Conservation (phyloP, 2,329 filamentous ascomycete genomes). For the Neofusicoccum umdonicola region DNA sequence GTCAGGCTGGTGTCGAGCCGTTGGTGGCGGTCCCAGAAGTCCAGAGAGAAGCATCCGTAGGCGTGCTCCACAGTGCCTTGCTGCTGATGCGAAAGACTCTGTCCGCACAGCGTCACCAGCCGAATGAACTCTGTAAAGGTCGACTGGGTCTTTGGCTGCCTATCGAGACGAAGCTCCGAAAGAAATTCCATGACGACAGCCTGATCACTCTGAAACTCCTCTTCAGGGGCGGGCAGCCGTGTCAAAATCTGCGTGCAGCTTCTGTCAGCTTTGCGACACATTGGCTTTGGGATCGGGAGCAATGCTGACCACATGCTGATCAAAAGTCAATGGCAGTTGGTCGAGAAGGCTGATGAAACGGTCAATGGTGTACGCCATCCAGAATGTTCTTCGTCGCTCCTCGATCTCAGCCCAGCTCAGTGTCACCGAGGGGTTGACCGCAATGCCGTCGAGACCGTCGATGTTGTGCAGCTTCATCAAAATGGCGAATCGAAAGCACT, state of each 20-base stretch:
- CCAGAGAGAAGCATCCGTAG: neutral
- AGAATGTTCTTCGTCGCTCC: conserved; percentile 39
- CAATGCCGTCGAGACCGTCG: conserved; percentile 24
- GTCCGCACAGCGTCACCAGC: conserved; percentile 27
- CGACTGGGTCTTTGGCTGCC: conserved; percentile 22
- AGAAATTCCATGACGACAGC: conserved; percentile 30
- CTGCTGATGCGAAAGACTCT: conserved; percentile 3
- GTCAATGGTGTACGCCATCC: conserved; percentile 42
- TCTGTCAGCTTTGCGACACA: no score
- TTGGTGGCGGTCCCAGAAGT: conserved; percentile 12
- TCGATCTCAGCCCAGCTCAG: conserved; percentile 30
- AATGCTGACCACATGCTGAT: conserved; percentile 26
- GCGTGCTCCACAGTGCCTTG: neutral
- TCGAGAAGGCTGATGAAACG: conserved; percentile 35
- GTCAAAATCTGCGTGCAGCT: conserved; percentile 29
- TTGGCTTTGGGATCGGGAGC: no score
- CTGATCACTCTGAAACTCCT: conserved; percentile 36
- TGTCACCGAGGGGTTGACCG: conserved; percentile 14
- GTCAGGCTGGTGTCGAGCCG: neutral
- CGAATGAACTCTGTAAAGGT: conserved; percentile 35
- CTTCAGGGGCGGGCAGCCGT: conserved; percentile 36
- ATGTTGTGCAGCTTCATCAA: conserved; percentile 36
- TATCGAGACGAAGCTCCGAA: conserved; percentile 27
- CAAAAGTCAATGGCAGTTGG: conserved; percentile 31
- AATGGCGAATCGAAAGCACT: conserved; percentile 39